A percentile compares a stretch with the other conserved stretches of the same genome.
Conservation (phyloP, 257 asterid genomes). For the Solanum megistacrolobum region DNA sequence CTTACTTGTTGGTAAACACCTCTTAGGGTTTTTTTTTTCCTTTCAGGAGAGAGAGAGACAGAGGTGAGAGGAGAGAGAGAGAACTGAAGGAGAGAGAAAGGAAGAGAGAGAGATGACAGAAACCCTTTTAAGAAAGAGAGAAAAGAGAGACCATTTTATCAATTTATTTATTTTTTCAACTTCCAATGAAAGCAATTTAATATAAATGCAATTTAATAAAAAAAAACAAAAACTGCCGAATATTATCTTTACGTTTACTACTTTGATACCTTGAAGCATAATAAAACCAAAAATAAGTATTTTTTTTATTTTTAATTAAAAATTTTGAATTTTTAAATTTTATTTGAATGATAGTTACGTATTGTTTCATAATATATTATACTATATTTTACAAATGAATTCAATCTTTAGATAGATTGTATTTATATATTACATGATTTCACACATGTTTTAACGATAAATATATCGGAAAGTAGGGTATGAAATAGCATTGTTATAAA, state of each 20-base stretch:
- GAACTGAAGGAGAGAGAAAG: constrained; percentile 18
- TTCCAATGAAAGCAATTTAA: background rate
- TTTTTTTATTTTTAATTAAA: no score
- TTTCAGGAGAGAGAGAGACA: constrained; percentile 43
- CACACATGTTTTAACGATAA: no score
- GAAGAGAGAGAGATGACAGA: constrained; percentile 27
- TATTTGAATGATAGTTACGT: no score
- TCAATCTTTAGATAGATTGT: no score
- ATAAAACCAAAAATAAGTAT: background rate
- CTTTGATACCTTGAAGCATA: background rate
- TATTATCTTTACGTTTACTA: background rate
- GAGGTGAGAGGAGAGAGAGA: constrained; percentile 17
- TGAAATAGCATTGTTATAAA: no score
- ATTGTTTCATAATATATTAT: no score
- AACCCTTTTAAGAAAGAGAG: background rate
- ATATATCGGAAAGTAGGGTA: no score
- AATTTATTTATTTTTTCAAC: background rate
- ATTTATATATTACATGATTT: no score
- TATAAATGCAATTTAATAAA: background rate
- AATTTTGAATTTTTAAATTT: no score
- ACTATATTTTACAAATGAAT: no score
- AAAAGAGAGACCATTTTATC: constrained; percentile 20
- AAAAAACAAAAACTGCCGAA: background rate
- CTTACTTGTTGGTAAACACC: constrained; percentile 86
- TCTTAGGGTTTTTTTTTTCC: constrained; percentile 62